Base-by-base conservation (phyloP, 371 early-diverging fungal genomes). In the Apophysomyces ossiformis region DNA sequence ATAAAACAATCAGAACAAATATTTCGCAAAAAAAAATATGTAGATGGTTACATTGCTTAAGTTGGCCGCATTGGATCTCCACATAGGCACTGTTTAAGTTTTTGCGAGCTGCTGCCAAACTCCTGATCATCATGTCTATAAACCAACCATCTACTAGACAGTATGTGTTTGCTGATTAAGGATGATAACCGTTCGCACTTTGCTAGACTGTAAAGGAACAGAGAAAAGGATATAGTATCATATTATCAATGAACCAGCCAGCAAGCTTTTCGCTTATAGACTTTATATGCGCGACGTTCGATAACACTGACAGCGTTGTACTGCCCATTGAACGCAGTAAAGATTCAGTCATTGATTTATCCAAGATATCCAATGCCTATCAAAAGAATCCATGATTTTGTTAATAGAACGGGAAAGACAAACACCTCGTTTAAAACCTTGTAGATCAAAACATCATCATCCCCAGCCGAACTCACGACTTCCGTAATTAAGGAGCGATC, bases 331-430 rank as follows among this genome's bases (percentile, higher is more conserved):
- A 56, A 32, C 18, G 38, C 16, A 76, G 16, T 0, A 65, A 21
- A 1, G 70, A 36, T 3, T 50, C 50, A 35, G 61, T 47, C 35
- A 70, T 60, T 18, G 76, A 57, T 0, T 9, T 60, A 13, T 79
- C 73, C 54, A 79, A 35, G 7, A 71, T 54, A 2, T 66, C 63
- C 41, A 79, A 38, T n/a, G 76, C 63, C 66, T 76, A 61, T 46
- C 13, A 21, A 16, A 8, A 5, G 7, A 37, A 32, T 16, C 16
- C 35, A 50, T 38, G n/a, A 32, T 21, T 16, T 11, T 26, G 32
- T 41, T 41, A 35, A 37, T 37, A 18, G 5, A 43, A 36, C 21
- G 7, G 0, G 47, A 26, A 2, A 26, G 3, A 26, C 2, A 26
- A 26, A 26, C 2, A 26, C 32, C 3, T 21, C 13, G 4, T 41